Evolutionary conservation across 2,329 filamentous ascomycete genomes (phyloP).

Genomic region (Tolypocladium sp.): DNA sequence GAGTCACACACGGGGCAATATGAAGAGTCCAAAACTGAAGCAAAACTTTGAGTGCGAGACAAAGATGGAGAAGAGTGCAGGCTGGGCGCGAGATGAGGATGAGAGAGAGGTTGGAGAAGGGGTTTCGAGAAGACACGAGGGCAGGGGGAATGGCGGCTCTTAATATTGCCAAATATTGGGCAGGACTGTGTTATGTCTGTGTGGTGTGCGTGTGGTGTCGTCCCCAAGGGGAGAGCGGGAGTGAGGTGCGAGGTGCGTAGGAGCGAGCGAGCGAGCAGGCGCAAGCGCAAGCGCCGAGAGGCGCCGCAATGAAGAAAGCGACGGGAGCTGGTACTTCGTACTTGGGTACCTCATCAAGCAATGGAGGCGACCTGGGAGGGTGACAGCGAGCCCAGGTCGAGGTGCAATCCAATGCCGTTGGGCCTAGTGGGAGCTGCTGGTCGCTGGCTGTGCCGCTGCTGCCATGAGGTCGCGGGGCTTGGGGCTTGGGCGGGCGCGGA

Average conservation of each 20-base stretch:
- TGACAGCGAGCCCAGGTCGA: background rate
- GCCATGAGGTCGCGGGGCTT: background rate
- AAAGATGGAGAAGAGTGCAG: background rate
- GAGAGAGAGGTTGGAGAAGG: background rate
- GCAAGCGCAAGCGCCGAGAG: background rate
- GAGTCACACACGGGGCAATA: background rate
- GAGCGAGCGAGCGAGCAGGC: background rate
- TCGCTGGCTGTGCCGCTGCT: background rate
- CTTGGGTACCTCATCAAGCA: background rate
- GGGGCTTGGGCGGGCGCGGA: background rate
- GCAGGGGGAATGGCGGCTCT: background rate
- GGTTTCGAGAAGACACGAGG: background rate
- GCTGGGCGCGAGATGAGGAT: background rate
- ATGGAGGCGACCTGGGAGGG: background rate
- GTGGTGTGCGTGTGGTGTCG: background rate
- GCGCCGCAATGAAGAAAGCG: background rate
- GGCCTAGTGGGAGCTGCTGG: background rate
- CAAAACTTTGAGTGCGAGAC: background rate
- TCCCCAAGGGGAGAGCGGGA: background rate
- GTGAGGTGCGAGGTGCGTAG: background rate
- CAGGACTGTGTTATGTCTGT: background rate
- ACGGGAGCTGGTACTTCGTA: background rate
- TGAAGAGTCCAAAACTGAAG: background rate
- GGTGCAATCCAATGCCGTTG: background rate
- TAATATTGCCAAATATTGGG: constrained; percentile 1